Evolutionary conservation across 176 grass and related monocot species (phyloP), one percentile per base, ranked within the genome.

Genomic region (Puya raimondii): DNA sequence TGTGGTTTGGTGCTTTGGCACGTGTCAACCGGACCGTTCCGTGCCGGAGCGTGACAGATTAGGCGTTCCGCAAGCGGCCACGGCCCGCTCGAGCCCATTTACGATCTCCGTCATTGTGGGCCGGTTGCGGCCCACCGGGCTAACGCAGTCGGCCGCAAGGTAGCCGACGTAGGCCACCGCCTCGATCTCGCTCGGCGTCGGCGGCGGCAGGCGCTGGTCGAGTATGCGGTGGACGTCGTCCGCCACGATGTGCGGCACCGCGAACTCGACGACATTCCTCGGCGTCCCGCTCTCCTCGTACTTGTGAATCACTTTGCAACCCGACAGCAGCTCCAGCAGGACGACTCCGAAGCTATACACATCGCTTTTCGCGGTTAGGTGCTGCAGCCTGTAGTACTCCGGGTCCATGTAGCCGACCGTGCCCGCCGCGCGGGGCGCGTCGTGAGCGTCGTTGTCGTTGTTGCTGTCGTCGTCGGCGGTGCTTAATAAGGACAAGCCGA

Each of bases 351-450:
- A 96, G 71, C 92, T 92, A 81, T 96, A 96, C 66, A 96, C 92
- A 72, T 96, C 92, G 61, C 88, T 92, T 80, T 89, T 96, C 66
- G 87, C 80, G n/a, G 92, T 96, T 50, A 96, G 76, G 67, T 86
- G 80, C 73, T 96, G 92, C 29, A 96, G 82, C 48, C 92, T 50
- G 76, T 91, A 96, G 84, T 91, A 96, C 81, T 96, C 88, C 10
- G 88, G 92, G 77, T 96, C 92, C 88, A 96, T 96, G 83, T 96
- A 96, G 27, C 92, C 92, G 51, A 96, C 85, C 69, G 92, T 96
- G 27, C 92, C 92, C 7, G 85, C 92, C 1, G 83, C 86, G 73
- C 78, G 87, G 10, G 83, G 20, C 48, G 63, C 67, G 20, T 79
- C 76, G 64, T 13, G 65, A n/a, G 70, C 82, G 4, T 65, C 16